These are phyloP conservation scores for Geotrichum armillariae DNA, from an alignment of 1,139 yeast genomes.

Conservation along the genomic window DNA sequence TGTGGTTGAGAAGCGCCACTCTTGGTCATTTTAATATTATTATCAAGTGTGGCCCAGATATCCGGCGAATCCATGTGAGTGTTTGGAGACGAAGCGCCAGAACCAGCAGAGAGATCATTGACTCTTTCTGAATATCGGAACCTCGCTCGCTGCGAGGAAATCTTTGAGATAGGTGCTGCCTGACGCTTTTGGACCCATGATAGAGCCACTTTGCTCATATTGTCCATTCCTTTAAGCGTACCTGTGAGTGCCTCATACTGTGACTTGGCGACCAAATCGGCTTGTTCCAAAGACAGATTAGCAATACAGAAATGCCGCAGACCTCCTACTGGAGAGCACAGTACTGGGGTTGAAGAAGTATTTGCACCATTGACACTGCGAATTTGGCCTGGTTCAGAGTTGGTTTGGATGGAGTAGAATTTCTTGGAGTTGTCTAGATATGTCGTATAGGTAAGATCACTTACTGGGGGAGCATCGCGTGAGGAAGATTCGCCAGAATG, in stretches of 20 bases:
- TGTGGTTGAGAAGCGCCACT: slow-evolving; percentile 26
- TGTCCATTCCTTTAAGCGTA: slow-evolving; percentile 26
- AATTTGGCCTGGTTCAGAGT: slow-evolving; percentile 43
- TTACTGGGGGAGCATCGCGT: slow-evolving; percentile 1
- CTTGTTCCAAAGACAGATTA: slow-evolving; percentile 35
- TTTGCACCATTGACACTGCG: slow-evolving; percentile 30
- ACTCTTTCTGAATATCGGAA: slow-evolving; percentile 18
- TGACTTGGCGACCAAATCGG: slow-evolving; percentile 33
- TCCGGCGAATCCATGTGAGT: slow-evolving; percentile 27
- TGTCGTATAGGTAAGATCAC: slow-evolving; percentile 27
- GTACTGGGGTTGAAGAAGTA: slow-evolving; percentile 27
- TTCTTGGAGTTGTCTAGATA: slow-evolving; percentile 40
- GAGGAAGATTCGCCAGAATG: neutral
- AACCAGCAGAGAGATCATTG: slow-evolving; percentile 19
- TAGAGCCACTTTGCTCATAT: slow-evolving; percentile 38
- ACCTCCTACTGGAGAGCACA: slow-evolving; percentile 54
- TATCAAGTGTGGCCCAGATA: slow-evolving; percentile 48
- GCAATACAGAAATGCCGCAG: slow-evolving; percentile 48
- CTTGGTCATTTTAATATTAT: slow-evolving; percentile 46
- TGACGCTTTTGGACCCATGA: slow-evolving; percentile 28
- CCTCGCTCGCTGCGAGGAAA: slow-evolving; percentile 17
- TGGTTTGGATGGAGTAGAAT: slow-evolving; percentile 27
- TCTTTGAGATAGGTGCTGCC: slow-evolving; percentile 17
- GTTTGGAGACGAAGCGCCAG: slow-evolving; percentile 18
- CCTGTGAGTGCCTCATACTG: slow-evolving; percentile 24